Percentiles rank a stretch among this genome's conserved stretches.
Evolutionary conservation across 2,329 filamentous ascomycete species (phyloP).

Genomic region (Apiospora arundinis): DNA sequence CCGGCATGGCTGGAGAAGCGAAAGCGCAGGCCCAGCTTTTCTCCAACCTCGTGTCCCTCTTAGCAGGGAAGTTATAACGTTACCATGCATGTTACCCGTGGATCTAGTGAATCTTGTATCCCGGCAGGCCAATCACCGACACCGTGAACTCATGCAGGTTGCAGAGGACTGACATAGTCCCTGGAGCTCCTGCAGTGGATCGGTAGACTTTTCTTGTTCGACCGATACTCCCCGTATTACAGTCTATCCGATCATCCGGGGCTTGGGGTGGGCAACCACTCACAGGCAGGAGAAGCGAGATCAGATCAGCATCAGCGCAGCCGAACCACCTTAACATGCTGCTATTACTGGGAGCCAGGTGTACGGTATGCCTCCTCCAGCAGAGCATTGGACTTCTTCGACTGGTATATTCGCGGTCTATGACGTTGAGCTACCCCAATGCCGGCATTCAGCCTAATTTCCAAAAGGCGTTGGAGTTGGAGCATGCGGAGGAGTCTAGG

Average conservation of each 20-base stretch:
- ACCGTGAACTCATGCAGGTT: background rate
- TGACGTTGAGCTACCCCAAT: background rate
- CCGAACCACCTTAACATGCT: background rate
- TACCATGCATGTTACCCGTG: conserved; percentile 2
- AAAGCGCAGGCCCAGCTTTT: background rate
- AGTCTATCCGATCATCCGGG: background rate
- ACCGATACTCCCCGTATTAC: background rate
- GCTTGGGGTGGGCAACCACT: background rate
- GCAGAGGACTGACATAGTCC: background rate
- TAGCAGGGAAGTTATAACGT: background rate
- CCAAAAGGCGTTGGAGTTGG: background rate
- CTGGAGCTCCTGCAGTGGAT: background rate
- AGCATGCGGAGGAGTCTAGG: background rate
- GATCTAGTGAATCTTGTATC: background rate
- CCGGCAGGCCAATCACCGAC: background rate
- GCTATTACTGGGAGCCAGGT: no score
- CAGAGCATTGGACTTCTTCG: no score
- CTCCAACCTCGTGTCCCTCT: background rate
- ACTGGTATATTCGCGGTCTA: background rate
- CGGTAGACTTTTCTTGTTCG: background rate
- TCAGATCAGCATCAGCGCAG: background rate
- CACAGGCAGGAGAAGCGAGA: background rate
- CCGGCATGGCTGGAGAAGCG: background rate
- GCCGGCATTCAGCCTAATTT: background rate
- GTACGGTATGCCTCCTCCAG: no score